Conservation (phyloP, 2,329 filamentous ascomycete genomes). For the Trichoderma afroharzianum region DNA sequence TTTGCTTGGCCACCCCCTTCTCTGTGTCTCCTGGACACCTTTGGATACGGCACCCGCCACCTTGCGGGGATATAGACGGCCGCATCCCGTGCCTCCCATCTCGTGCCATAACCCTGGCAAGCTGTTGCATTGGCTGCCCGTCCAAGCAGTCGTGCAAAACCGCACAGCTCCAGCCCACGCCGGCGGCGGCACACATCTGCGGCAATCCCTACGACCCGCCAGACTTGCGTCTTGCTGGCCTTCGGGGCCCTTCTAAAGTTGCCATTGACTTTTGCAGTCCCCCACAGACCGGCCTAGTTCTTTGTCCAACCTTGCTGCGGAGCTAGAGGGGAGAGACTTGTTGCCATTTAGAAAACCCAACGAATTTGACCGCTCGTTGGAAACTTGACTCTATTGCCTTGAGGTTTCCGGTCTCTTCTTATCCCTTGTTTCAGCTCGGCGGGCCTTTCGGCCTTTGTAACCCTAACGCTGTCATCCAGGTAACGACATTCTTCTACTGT, state of each 20-base stretch:
- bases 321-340: background rate
- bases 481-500: background rate
- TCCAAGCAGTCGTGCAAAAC: background rate
- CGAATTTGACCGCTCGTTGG: slow-evolving; percentile 1
- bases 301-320: background rate
- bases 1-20: background rate
- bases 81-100: background rate
- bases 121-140: background rate
- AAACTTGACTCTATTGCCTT: background rate
- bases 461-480: background rate
- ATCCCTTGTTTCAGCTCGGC: background rate
- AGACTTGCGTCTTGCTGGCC: background rate
- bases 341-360: background rate
- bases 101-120: background rate
- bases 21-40: background rate
- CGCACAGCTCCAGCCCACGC: background rate
- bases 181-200: background rate
- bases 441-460: background rate
- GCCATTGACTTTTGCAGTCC: background rate
- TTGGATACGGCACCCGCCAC: background rate
- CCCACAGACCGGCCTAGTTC: background rate
- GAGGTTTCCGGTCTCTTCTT: background rate
- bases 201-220: background rate
- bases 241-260: background rate
- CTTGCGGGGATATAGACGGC: slow-evolving; percentile 2